Percentiles rank a stretch among this genome's conserved stretches.
phyloP scores from a whole-genome alignment of 1,139 yeast genomes.

The Yamadazyma jaroonii region DNA sequence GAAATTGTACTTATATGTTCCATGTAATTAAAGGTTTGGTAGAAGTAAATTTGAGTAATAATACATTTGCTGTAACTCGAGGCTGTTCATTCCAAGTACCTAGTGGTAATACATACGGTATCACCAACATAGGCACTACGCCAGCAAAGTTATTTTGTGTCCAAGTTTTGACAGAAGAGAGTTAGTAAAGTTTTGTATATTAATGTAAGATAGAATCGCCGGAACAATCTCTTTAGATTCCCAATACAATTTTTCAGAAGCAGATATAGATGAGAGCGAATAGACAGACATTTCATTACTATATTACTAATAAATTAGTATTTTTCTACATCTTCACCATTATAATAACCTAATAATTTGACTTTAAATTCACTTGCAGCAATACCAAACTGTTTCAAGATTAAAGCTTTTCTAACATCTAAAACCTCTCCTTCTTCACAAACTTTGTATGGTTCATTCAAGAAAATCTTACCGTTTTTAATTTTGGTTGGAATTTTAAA shows the following conservation, averaged over 20 bases:
- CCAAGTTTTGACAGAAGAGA: constrained; percentile 43
- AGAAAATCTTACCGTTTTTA: constrained; percentile 79
- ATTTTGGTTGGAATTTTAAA: constrained; percentile 90
- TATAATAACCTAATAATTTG: constrained; percentile 71
- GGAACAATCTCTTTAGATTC: too few relatives aligned
- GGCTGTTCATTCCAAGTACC: constrained; percentile 88
- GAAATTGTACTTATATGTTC: constrained; percentile 68
- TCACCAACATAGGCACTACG: constrained; percentile 55
- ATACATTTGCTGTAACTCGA: constrained; percentile 56
- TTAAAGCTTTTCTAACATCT: constrained; percentile 88
- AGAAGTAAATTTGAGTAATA: constrained; percentile 63
- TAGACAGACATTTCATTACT: too few relatives aligned
- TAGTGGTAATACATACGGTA: constrained; percentile 66
- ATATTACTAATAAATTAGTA: constrained; percentile 2
- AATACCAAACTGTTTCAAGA: constrained; percentile 91
- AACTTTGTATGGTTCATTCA: constrained; percentile 75
- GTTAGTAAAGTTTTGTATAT: not conserved
- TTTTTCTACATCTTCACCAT: constrained; percentile 43
- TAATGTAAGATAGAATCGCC: too few relatives aligned
- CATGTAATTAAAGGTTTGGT: constrained; percentile 70
- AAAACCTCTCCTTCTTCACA: constrained; percentile 77
- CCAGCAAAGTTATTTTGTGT: constrained; percentile 72
- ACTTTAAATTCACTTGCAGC: constrained; percentile 92
- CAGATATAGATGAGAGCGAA: too few relatives aligned
- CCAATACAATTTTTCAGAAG: too few relatives aligned